These are phyloP conservation scores for Cinchona pubescens DNA, from an alignment of 257 asterid species.

Conservation along the genomic window DNA sequence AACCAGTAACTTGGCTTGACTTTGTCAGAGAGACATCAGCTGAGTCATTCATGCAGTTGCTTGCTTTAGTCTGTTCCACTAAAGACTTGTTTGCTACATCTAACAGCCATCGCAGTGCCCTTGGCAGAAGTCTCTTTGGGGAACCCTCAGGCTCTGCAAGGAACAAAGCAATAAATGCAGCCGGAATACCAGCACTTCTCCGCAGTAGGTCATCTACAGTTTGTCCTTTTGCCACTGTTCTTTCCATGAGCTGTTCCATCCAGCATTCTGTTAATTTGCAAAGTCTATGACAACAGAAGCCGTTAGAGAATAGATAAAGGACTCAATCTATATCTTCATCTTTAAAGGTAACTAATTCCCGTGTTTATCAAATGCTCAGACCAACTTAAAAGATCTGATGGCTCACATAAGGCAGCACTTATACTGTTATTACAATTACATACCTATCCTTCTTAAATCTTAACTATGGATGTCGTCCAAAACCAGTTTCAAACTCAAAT, in stretches of 20 bases:
- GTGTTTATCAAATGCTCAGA: too few species aligned
- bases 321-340: too few species aligned
- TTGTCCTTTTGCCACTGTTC: conserved; percentile 86
- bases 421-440: background rate
- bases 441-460: background rate
- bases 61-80: conserved; percentile 39
- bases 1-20: conserved; percentile 23
- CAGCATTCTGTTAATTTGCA: conserved; percentile 82
- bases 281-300: conserved; percentile 53
- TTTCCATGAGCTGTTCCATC: conserved; percentile 95
- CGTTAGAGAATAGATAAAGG: too few species aligned
- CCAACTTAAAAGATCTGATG: background rate
- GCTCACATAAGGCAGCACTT: background rate
- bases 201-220: conserved; percentile 93
- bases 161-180: conserved; percentile 91
- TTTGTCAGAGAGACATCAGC: conserved; percentile 27
- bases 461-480: background rate
- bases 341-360: too few species aligned
- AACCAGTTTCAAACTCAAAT: background rate
- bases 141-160: conserved; percentile 97
- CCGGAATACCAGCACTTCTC: conserved; percentile 99
- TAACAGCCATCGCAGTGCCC: conserved; percentile 81
- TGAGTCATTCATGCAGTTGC: conserved; percentile 22
- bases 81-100: conserved; percentile 57
- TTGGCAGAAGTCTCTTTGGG: conserved; percentile 87